Percentiles rank a stretch among this genome's conserved stretches.
Conservation (phyloP, 352 stramenopile species). For the Pythium coloratum region DNA sequence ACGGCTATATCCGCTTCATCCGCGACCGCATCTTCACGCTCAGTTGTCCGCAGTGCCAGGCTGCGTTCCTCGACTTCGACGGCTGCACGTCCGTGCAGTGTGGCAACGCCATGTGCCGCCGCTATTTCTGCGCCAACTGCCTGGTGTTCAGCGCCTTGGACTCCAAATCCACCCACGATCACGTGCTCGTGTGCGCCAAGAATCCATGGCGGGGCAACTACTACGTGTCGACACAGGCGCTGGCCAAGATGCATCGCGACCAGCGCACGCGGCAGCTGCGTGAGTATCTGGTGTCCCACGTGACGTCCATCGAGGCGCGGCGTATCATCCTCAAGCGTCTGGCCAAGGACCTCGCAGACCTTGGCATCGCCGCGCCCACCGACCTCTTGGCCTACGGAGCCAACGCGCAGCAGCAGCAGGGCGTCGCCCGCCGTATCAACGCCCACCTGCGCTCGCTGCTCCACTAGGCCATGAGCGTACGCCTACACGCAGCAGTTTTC, state of each 20-base stretch:
- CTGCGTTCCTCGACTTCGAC: constrained; percentile 28
- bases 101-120: constrained; percentile 20
- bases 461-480: not conserved
- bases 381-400: not conserved
- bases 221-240: not conserved
- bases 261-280: constrained; percentile 7
- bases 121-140: constrained; percentile 25
- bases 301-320: not conserved
- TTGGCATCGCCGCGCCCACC: not conserved
- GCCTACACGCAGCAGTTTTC: not conserved
- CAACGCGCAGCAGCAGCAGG: not conserved
- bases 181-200: constrained; percentile 22
- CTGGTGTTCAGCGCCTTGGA: constrained; percentile 6
- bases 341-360: not conserved
- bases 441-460: not conserved
- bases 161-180: constrained; percentile 12
- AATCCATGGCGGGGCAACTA: constrained; percentile 7
- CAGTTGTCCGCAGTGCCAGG: constrained; percentile 21
- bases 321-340: not conserved
- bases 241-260: constrained; percentile 11
- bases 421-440: not conserved
- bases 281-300: constrained; percentile 7
- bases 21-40: constrained; percentile 25
- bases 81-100: constrained; percentile 26
- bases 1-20: constrained; percentile 15